Base-by-base conservation (phyloP, 129 eudicot genomes). In the Daucus carota region DNA sequence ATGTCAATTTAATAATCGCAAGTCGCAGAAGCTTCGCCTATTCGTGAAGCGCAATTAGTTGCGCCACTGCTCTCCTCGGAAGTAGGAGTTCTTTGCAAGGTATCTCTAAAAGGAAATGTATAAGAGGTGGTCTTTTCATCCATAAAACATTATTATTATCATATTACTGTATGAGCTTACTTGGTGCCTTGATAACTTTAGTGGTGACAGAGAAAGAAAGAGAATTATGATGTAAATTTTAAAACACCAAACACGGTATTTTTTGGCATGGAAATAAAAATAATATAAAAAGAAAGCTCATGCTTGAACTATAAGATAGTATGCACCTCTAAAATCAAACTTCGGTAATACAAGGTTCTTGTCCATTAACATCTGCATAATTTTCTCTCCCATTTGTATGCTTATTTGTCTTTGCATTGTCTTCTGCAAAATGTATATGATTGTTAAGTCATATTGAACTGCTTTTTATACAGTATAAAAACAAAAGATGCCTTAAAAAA, bases 291-390 rank as follows among this genome's bases (percentile, higher is more conserved):
- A 26, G 22, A n/a, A 42, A 24, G 31, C 44, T 24, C 46, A 36
- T 36, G 33, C 17, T 29, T 43, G 40, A 17, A 32, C 62, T 45
- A 74, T 12, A 77, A 40, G 72, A 78, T 41, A 73, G 32, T 24
- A 76, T 33, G 72, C 84, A 88, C 96, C 96, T 87, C 82, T 83
- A 31, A 90, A 81, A 69, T 82, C 73, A 74, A 84, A 74, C 84
- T 90, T 90, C 68, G 90, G 92, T 41, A 88, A 40, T 82, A 85
- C 84, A 24, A 87, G 77, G 77, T 81, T 81, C 79, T 86, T 88
- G 75, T 85, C 87, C 96, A 90, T 85, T 69, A 92, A 76, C 73
- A 89, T 77, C 76, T 85, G 94, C 86, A 88, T 87, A 79, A 87
- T 82, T 50, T 84, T 87, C 63, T 86, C 89, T 72, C 92, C 91